Evolutionary conservation across 805 yeast species (phyloP), one percentile per base, ranked within the genome.

Genomic region (Candida glaebosa): DNA sequence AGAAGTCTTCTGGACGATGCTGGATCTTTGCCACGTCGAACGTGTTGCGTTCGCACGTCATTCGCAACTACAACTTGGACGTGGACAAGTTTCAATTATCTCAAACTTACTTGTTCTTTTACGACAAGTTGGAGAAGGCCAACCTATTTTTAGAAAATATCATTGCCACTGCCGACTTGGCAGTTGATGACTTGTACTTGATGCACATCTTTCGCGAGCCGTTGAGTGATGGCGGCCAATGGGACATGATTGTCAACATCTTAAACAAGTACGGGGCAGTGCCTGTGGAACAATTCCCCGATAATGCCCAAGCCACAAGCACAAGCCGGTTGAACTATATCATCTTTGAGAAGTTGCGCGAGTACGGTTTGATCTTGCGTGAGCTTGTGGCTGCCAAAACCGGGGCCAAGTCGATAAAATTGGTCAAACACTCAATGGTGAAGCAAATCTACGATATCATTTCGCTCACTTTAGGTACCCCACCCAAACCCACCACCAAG

Each of bases 1-100:
- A 87, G 67, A 76, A 77, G 52, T 60, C 78, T 8, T 78, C 87
- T 17, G 96, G 96, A 22, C 69, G 95, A 53, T 87, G 96, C 63
- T 87, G 96, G 96, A 73, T 87, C 46, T 87, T 87, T 61, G 96
- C 96, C 8, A 76, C 91, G 1, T 78, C 87, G 40, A 87, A 88
- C 52, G 74, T 84, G 42, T 66, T 87, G 54, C 75, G 96, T 52
- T 58, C 82, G 39, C 73, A 73, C 40, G 76, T 85, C 32, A 79
- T 81, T 62, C 69, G 74, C 51, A 75, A 75, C 55, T 75, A 81
- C 60, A 79, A 82, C 54, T 61, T 87, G 52, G 54, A 57, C 40
- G 60, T 58, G 9, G 68, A 63, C 31, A 76, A 74, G 50, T 79
- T 85, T 58, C 89, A 84, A 63, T 63, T 88, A 39, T 83, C 93